Evolutionary conservation across 2,329 filamentous ascomycete species (phyloP), one percentile per base, ranked within the genome.

Genomic region (Sporothrix brasiliensis): DNA sequence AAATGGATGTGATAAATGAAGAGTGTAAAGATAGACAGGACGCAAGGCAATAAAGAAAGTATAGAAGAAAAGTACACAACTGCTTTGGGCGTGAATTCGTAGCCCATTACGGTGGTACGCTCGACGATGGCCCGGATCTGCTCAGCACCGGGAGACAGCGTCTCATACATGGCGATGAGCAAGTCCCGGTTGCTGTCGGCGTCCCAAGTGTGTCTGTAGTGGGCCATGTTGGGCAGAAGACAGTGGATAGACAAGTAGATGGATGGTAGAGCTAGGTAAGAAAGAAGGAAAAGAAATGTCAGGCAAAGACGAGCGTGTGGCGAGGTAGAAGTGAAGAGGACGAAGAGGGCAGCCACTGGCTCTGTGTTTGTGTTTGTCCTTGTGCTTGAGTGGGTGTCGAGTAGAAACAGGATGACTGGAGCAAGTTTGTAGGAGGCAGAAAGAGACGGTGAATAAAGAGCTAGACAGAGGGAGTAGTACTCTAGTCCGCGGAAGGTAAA

Each of bases 111-210:
- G 2, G 74, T 72, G 68, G 78, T 75, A 3, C 73, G 73, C 0
- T 70, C 70, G 60, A 75, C 73, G 30, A 79, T 74, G 0, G 60
- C 30, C 3, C 73, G 73, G 11, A 79, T 74, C 19, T 76, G 71
- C 2, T 75, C 74, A 44, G 74, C 74, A 10, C 70, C 73, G 0
- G 77, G 78, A 14, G 71, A 68, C 0, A 76, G 44, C 1, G 73
- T 74, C 0, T 77, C 72, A 4, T 73, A 67, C 10, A 78, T 73
- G 30, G 74, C 75, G 14, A 73, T 72, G 9, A 79, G 75, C 0
- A 80, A 74, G 52, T 77, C 77, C 10, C 76, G 74, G 41, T 79
- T 74, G 3, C 76, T 74, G 0, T 76, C 73, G 4, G 72, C 71
- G 7, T 77, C 75, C 76, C 77, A 78, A 2, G 67, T 67, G 44